Evolutionary conservation across 2,329 filamentous ascomycete genomes (phyloP).

Genomic region (Ilyonectria destructans): DNA sequence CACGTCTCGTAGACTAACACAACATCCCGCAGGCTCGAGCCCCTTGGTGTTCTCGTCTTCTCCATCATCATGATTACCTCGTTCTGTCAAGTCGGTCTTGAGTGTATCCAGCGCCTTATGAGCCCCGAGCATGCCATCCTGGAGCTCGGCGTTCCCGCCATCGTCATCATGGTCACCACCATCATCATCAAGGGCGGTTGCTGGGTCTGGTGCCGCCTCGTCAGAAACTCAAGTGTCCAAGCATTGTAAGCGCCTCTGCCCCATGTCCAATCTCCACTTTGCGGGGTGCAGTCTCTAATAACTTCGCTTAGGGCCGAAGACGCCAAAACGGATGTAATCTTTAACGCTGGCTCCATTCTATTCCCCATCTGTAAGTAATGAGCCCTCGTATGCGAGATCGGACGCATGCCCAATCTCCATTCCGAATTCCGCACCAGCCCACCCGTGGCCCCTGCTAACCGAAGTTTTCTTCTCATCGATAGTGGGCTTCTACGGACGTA

Average conservation of each 20-base stretch:
- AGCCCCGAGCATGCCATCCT: constrained; percentile 77
- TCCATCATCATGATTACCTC: constrained; percentile 90
- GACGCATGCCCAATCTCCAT: constrained; percentile 9
- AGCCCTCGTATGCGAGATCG: constrained; percentile 22
- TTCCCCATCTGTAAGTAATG: constrained; percentile 79
- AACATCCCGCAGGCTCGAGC: constrained; percentile 73
- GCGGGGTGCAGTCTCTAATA: constrained; percentile 35
- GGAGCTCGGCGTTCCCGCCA: constrained; percentile 80
- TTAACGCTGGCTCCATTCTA: constrained; percentile 91
- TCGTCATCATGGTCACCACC: constrained; percentile 86
- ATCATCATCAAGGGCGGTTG: constrained; percentile 86
- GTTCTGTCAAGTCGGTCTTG: constrained; percentile 83
- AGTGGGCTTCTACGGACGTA: constrained; percentile 81
- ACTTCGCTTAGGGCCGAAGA: constrained; percentile 61
- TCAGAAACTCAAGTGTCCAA: constrained; percentile 89
- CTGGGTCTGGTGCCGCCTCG: constrained; percentile 90
- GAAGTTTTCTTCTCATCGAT: constrained; percentile 24
- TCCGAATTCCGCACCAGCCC: constrained; percentile 15
- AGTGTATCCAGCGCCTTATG: constrained; percentile 78
- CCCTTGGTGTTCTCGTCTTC: constrained; percentile 86
- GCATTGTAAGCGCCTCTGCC: constrained; percentile 70
- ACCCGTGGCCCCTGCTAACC: constrained; percentile 32
- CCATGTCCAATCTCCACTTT: constrained; percentile 15
- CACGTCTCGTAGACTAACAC: constrained; percentile 39
- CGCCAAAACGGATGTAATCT: constrained; percentile 83